Conservation (phyloP, 169 alveolate species). For the Plasmodium blacklocki region DNA sequence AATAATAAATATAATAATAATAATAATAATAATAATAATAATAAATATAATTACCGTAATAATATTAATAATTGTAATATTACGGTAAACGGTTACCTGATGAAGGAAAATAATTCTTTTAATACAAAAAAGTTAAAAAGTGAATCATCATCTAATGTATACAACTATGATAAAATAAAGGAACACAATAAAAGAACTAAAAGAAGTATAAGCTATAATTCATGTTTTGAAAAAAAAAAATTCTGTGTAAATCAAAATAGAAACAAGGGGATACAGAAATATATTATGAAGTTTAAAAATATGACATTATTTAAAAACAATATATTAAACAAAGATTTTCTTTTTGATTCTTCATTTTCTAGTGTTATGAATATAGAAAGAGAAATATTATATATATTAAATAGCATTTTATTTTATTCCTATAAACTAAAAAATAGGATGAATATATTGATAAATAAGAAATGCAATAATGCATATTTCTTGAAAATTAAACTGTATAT, state of each 20-base stretch:
- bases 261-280: too few species aligned
- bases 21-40: too few species aligned
- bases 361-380: conserved; percentile 6
- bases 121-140: background rate
- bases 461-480: conserved; percentile 1
- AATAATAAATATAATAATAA: too few species aligned
- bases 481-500: conserved; percentile 26
- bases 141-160: too few species aligned
- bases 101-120: background rate
- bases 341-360: background rate
- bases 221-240: background rate
- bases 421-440: conserved; percentile 40
- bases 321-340: conserved; percentile 28
- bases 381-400: conserved; percentile 23
- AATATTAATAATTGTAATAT: too few species aligned
- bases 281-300: background rate
- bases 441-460: conserved; percentile 29
- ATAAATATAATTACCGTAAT: too few species aligned
- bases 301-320: conserved; percentile 25
- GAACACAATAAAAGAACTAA: too few species aligned
- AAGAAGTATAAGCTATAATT: too few species aligned
- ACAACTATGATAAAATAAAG: too few species aligned
- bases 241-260: conserved; percentile 2
- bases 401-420: conserved; percentile 33
- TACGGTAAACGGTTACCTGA: too few species aligned